Conservation (phyloP, 495 filamentous ascomycete species). For the Aspergillus incahuasiensis region DNA sequence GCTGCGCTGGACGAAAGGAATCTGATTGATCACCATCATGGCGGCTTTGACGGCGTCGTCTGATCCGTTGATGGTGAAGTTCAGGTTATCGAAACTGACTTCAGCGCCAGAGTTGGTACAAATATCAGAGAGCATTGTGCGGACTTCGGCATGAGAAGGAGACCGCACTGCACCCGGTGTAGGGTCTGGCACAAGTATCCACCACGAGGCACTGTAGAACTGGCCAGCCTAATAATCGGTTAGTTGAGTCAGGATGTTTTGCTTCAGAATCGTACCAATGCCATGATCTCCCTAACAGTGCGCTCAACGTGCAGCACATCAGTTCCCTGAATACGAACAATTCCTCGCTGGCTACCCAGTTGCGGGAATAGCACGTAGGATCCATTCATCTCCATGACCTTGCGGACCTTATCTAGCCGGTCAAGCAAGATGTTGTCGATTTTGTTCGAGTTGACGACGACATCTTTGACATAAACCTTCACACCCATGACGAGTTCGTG, state of each 20-base stretch:
- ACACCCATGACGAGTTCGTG: conserved; percentile 73
- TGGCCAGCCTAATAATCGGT: conserved; percentile 65
- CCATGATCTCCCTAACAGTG: conserved; percentile 91
- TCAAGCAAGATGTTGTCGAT: conserved; percentile 89
- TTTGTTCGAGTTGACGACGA: conserved; percentile 77
- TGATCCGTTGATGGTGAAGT: conserved; percentile 89
- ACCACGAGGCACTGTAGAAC: conserved; percentile 97
- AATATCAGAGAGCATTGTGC: conserved; percentile 89
- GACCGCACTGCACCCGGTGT: conserved; percentile 54
- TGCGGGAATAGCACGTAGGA: conserved; percentile 87
- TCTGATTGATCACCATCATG: conserved; percentile 85
- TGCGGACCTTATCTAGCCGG: conserved; percentile 90
- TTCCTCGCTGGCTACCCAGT: conserved; percentile 70
- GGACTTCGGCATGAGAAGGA: conserved; percentile 71
- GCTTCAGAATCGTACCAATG: conserved; percentile 54
- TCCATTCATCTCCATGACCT: conserved; percentile 95
- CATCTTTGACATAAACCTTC: conserved; percentile 87
- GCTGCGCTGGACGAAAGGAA: conserved; percentile 79
- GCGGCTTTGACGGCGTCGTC: conserved; percentile 94
- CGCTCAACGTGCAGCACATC: conserved; percentile 92
- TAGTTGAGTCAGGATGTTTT: conserved; percentile 27
- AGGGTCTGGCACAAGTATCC: conserved; percentile 75
- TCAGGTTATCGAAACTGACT: conserved; percentile 86
- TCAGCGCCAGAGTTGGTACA: conserved; percentile 94
- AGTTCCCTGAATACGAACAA: conserved; percentile 83